Evolutionary conservation across 305 asterid species (phyloP), one percentile per base, ranked within the genome.

Genomic region (Fraxinus ornus): DNA sequence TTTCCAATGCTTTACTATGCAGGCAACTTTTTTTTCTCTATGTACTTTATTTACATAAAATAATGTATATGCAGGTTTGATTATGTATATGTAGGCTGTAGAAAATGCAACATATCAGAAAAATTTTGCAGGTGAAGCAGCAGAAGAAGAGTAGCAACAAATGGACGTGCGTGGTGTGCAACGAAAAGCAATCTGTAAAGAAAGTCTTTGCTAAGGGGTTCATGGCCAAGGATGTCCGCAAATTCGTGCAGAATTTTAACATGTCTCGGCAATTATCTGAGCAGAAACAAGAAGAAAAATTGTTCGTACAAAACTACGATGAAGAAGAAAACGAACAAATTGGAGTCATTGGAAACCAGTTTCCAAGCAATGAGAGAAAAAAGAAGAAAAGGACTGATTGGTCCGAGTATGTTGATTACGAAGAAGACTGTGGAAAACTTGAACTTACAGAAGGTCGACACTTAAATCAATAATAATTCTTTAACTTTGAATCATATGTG

Each of bases 121-220:
- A 77, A 12, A 13, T 24, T 37, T 19, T 83, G 79, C 90, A 95
- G 99, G 98, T 95, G 91, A 94, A 94, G 97, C 98, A 95, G 91
- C 89, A 86, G 93, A 95, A 92, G 90, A 95, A 93, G 94, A 93
- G 97, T 85, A 88, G 93, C 90, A 94, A 92, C 87, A 92, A 88
- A 76, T 95, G 99, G 99, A 88, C 17, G 83, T 95, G 99, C 88
- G 98, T 90, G 24, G 94, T 93, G 60, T 95, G 99, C 89, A 92
- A 94, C 85, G 85, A 92, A 93, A 95, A 91, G 87, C 99, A 95
- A 79, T 93, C 99, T 4, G 88, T 90, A 26, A 88, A 91, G 35
- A 90, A 88, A 79, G 95, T 93, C 39, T 94, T 87, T 57, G 90
- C 95, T 9, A 92, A 87, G 62, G 90, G 91, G 15, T 86, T 86